A percentile compares a stretch with the other conserved stretches of the same genome.
phyloP scores from a whole-genome alignment of 1,139 yeast genomes.

The Magnusiomyces magnusii region DNA sequence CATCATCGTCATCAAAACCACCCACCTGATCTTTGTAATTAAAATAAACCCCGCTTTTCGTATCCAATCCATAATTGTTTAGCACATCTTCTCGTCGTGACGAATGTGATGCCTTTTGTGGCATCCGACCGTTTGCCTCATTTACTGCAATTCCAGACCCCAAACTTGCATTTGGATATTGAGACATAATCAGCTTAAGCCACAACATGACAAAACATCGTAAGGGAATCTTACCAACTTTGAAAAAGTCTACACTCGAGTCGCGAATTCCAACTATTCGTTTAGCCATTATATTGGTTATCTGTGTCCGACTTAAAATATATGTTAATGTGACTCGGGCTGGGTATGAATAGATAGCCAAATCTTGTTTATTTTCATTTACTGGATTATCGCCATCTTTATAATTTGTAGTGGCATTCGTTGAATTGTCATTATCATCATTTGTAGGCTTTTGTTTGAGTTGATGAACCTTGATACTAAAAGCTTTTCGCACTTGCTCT shows the following conservation, averaged over 20 bases:
- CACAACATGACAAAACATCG: conserved; percentile 15
- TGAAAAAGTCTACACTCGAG: conserved; percentile 9
- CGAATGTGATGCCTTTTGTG: too few relatives aligned
- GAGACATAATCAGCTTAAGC: conserved; percentile 12
- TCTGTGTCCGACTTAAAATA: conserved; percentile 11
- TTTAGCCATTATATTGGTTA: conserved; percentile 8
- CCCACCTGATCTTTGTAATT: too few relatives aligned
- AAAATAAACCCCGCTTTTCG: too few relatives aligned
- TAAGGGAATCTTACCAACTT: conserved; percentile 12
- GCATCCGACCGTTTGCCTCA: background rate
- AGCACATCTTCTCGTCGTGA: too few relatives aligned
- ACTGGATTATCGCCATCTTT: background rate
- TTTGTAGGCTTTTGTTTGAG: background rate
- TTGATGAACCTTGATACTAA: background rate
- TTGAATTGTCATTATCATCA: background rate
- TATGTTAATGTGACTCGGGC: conserved; percentile 14
- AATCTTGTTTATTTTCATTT: conserved; percentile 6
- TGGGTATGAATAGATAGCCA: conserved; percentile 10
- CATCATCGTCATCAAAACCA: too few relatives aligned
- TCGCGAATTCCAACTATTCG: conserved; percentile 8
- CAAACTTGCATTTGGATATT: background rate
- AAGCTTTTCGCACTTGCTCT: background rate
- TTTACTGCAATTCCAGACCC: background rate
- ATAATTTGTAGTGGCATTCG: background rate
- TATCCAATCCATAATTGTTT: background rate